Percentiles rank a stretch among this genome's conserved stretches.
These are phyloP conservation scores for Cruciata laevipes DNA, from an alignment of 257 asterid genomes.

Conservation along the genomic window DNA sequence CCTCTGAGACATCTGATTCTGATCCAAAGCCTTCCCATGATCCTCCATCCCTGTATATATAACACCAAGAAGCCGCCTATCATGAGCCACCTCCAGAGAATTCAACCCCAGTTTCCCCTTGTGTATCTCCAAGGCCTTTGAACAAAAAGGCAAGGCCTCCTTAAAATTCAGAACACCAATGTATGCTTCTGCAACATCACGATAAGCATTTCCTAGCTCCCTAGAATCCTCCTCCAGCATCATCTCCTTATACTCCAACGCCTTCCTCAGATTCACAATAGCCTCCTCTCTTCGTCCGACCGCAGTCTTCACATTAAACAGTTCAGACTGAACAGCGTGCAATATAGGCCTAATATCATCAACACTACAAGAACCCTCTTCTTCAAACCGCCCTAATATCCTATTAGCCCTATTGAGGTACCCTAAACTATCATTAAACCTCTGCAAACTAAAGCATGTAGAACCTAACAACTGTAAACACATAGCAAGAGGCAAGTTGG, in stretches of 20 bases:
- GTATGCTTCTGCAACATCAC: slow-evolving; percentile 84
- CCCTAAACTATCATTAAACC: slow-evolving; percentile 79
- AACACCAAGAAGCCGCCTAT: slow-evolving; percentile 79
- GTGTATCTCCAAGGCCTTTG: slow-evolving; percentile 81
- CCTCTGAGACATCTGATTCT: slow-evolving; percentile 69
- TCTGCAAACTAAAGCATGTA: slow-evolving; percentile 46
- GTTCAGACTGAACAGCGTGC: slow-evolving; percentile 66
- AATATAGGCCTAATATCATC: slow-evolving; percentile 57
- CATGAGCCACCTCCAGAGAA: slow-evolving; percentile 88
- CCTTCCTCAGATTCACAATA: slow-evolving; percentile 59
- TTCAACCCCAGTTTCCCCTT: slow-evolving; percentile 49
- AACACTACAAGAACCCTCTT: slow-evolving; percentile 31
- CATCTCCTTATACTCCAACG: slow-evolving; percentile 72
- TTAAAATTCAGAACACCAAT: slow-evolving; percentile 65
- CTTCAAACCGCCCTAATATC: slow-evolving; percentile 45
- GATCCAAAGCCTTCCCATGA: slow-evolving; percentile 76
- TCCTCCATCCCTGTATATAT: slow-evolving; percentile 80
- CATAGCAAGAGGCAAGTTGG: slow-evolving; percentile 77
- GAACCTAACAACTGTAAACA: slow-evolving; percentile 84
- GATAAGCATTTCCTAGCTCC: slow-evolving; percentile 81
- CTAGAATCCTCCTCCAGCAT: slow-evolving; percentile 54
- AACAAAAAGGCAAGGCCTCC: slow-evolving; percentile 70
- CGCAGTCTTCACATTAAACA: slow-evolving; percentile 80
- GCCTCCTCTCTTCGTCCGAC: slow-evolving; percentile 94
- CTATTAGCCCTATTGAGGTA: slow-evolving; percentile 81